phyloP scores from a whole-genome alignment of 352 stramenopile species.

The Stephanocyclus meneghinianus region DNA sequence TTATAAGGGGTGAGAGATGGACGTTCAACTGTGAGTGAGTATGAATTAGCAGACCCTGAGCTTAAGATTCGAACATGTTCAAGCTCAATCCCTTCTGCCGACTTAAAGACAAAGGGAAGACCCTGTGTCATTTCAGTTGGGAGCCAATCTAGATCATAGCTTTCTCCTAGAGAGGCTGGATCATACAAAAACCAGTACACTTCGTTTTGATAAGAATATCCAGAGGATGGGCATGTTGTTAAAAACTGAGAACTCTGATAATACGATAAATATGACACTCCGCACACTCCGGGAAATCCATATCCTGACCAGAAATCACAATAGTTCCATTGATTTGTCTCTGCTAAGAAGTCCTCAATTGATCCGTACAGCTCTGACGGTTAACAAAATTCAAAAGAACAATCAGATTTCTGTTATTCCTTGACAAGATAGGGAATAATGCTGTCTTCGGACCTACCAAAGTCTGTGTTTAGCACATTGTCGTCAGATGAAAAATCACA shows the following conservation, averaged over 20 bases:
- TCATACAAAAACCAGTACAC: slow-evolving; percentile 13
- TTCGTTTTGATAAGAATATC: neutral
- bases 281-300: slow-evolving; percentile 3
- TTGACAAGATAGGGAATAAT: neutral
- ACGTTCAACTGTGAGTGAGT: neutral
- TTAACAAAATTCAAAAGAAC: too few species aligned
- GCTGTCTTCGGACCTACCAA: slow-evolving; percentile 2
- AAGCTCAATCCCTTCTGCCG: slow-evolving; percentile 1
- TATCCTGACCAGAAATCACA: neutral
- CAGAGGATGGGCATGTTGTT: neutral
- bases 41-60: neutral
- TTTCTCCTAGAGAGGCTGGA: neutral
- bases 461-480: slow-evolving; percentile 1
- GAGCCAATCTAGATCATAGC: neutral
- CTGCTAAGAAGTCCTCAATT: neutral
- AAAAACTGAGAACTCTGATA: slow-evolving; percentile 4
- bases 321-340: slow-evolving; percentile 5
- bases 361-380: slow-evolving; percentile 10
- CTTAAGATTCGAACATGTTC: slow-evolving; percentile 6
- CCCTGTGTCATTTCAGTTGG: neutral
- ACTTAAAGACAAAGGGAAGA: neutral
- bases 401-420: too few species aligned
- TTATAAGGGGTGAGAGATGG: neutral
- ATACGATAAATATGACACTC: neutral
- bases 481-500: slow-evolving; percentile 10